Evolutionary conservation across 1,284 basidiomycete genomes (phyloP).

Genomic region (Naganishia cerealis): DNA sequence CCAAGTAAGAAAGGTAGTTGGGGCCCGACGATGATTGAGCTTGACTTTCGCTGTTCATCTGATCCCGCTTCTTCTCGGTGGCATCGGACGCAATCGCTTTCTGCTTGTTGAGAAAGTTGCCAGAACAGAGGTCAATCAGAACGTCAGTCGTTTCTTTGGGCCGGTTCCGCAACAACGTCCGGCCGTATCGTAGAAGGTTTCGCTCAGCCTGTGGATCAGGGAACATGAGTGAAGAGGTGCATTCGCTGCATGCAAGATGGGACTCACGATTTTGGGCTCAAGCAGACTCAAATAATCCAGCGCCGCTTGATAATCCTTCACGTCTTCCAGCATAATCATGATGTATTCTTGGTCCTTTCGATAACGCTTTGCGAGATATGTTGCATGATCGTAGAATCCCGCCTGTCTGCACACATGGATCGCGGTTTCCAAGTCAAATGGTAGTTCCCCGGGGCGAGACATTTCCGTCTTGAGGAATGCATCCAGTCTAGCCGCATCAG

Average conservation of each 20-base stretch:
- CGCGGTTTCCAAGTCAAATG: slow-evolving; percentile 94
- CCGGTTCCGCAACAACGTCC: slow-evolving; percentile 74
- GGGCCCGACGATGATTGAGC: slow-evolving; percentile 54
- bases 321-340: slow-evolving; percentile 91
- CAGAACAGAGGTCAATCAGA: slow-evolving; percentile 87
- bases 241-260: background rate
- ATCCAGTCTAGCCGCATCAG: slow-evolving; percentile 83
- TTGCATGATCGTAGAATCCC: slow-evolving; percentile 91
- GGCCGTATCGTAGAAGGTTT: slow-evolving; percentile 78
- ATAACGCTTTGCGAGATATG: slow-evolving; percentile 89
- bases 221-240: background rate
- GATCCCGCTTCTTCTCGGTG: slow-evolving; percentile 50
- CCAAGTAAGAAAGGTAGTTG: slow-evolving; percentile 75
- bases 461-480: slow-evolving; percentile 87
- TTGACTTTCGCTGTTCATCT: slow-evolving; percentile 42
- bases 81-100: slow-evolving; percentile 24
- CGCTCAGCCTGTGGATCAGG: slow-evolving; percentile 66
- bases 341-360: slow-evolving; percentile 88
- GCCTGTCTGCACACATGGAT: slow-evolving; percentile 95
- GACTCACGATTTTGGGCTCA: slow-evolving; percentile 71
- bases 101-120: slow-evolving; percentile 56
- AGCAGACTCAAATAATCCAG: slow-evolving; percentile 75
- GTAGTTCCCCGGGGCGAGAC: slow-evolving; percentile 63
- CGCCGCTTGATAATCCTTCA: slow-evolving; percentile 77
- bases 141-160: slow-evolving; percentile 86